Evolutionary conservation across 106 monocot species (phyloP).

Genomic region (Alisma plantagoaquatica): DNA sequence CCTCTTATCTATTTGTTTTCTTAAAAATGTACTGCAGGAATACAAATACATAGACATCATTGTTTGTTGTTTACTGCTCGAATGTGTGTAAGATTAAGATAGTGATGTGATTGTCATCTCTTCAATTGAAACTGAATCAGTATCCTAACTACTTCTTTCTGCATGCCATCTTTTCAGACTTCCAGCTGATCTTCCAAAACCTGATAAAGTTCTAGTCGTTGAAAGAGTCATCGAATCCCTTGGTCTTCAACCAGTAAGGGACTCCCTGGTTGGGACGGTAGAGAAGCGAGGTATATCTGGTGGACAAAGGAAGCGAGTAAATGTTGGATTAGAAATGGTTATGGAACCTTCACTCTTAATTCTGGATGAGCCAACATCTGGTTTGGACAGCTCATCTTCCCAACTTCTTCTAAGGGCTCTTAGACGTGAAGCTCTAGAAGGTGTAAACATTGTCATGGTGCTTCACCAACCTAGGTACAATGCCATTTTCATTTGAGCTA

Average conservation of each 20-base stretch:
- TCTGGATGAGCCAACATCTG: constrained; percentile 96
- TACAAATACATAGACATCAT: too few relatives aligned
- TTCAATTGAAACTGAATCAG: too few relatives aligned
- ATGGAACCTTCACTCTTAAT: constrained; percentile 94
- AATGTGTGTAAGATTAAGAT: too few relatives aligned
- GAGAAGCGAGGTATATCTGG: constrained; percentile 95
- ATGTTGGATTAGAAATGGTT: constrained; percentile 96
- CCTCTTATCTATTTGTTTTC: too few relatives aligned
- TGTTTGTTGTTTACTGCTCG: neutral
- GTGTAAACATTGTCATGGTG: constrained; percentile 86
- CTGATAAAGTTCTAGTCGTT: constrained; percentile 78
- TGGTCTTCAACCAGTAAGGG: constrained; percentile 65
- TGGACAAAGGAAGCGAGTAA: constrained; percentile 91
- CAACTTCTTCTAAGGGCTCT: constrained; percentile 79
- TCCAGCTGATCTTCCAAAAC: constrained; percentile 53
- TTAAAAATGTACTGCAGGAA: too few relatives aligned
- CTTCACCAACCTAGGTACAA: constrained; percentile 95
- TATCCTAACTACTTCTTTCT: too few relatives aligned
- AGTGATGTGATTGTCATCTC: too few relatives aligned
- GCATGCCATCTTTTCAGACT: too few relatives aligned
- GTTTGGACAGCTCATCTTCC: constrained; percentile 91
- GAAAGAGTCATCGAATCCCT: constrained; percentile 95
- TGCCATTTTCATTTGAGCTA: too few relatives aligned
- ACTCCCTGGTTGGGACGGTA: constrained; percentile 90
- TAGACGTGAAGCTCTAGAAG: constrained; percentile 85